These are phyloP conservation scores for Aspergillus mulundensis DNA, from an alignment of 495 filamentous ascomycete genomes.

Conservation along the genomic window DNA sequence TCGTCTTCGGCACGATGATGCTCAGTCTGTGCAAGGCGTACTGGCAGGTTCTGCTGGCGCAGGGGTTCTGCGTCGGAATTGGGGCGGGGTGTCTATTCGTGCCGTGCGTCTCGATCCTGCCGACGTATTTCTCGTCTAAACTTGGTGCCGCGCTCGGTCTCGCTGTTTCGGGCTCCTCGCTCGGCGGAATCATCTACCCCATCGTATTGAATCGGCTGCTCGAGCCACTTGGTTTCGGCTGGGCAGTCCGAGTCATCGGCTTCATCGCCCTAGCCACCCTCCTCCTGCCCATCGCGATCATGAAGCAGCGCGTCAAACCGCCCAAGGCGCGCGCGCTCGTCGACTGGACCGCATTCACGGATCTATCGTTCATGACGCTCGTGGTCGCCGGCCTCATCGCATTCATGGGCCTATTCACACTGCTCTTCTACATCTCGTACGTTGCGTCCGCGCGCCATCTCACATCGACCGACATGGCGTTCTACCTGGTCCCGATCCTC, in stretches of 20 bases:
- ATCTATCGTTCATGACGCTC: slow-evolving; percentile 30
- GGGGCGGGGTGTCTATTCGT: slow-evolving; percentile 34
- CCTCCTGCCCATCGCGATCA: slow-evolving; percentile 31
- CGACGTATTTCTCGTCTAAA: slow-evolving; percentile 33
- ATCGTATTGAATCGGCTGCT: slow-evolving; percentile 23
- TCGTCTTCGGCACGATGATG: slow-evolving; percentile 43
- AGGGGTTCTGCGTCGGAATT: slow-evolving; percentile 36
- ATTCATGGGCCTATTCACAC: slow-evolving; percentile 4
- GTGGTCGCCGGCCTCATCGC: slow-evolving; percentile 19
- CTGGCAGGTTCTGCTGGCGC: slow-evolving; percentile 31
- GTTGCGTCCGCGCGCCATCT: background rate
- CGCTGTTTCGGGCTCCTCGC: slow-evolving; percentile 24
- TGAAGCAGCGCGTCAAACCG: slow-evolving; percentile 19
- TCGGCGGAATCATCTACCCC: slow-evolving; percentile 38
- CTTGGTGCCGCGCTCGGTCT: slow-evolving; percentile 28
- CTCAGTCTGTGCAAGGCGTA: slow-evolving; percentile 33
- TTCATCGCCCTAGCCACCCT: slow-evolving; percentile 39
- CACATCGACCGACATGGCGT: slow-evolving; percentile 16
- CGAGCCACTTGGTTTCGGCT: slow-evolving; percentile 20
- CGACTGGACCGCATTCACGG: slow-evolving; percentile 27
- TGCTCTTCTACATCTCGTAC: slow-evolving; percentile 13
- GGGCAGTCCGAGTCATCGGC: slow-evolving; percentile 53
- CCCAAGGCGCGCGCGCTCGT: slow-evolving; percentile 13
- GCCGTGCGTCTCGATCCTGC: slow-evolving; percentile 30
- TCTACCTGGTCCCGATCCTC: slow-evolving; percentile 33